These are phyloP conservation scores for Acaromyces ingoldii DNA, from an alignment of 1,284 basidiomycete species.

Conservation along the genomic window DNA sequence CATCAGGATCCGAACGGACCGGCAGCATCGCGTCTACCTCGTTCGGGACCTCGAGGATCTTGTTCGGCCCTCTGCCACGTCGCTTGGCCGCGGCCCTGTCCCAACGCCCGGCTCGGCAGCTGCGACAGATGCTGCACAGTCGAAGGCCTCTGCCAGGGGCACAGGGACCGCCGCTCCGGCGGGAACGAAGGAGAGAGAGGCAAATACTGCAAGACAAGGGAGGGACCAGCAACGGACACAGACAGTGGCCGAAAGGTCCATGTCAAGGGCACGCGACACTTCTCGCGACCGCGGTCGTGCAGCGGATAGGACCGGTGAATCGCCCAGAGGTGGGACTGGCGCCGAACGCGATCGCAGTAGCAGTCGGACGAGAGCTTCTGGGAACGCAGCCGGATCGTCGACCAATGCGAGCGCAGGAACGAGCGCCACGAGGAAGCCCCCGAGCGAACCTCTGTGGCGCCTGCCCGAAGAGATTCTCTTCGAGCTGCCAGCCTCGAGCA, in stretches of 20 bases:
- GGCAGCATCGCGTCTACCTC: slow-evolving; percentile 81
- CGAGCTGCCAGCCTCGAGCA: slow-evolving; percentile 54
- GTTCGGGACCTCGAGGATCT: slow-evolving; percentile 55
- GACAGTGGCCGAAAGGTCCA: slow-evolving; percentile 5
- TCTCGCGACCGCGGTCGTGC: slow-evolving; percentile 52
- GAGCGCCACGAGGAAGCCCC: neutral
- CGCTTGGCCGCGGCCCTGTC: slow-evolving; percentile 6
- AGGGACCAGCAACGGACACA: neutral
- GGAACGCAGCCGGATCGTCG: too few species aligned
- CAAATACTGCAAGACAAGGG: neutral
- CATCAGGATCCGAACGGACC: slow-evolving; percentile 81
- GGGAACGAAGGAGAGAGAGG: neutral
- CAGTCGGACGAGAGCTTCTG: slow-evolving; percentile 16
- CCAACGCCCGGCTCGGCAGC: slow-evolving; percentile 1
- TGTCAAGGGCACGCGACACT: slow-evolving; percentile 9
- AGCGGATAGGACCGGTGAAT: slow-evolving; percentile 56
- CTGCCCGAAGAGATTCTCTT: slow-evolving; percentile 72
- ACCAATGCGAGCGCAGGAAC: too few species aligned
- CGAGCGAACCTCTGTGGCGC: slow-evolving; percentile 61
- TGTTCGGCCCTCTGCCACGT: slow-evolving; percentile 17
- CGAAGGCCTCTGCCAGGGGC: neutral
- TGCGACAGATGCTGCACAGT: slow-evolving; percentile 10
- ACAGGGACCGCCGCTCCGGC: neutral
- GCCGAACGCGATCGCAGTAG: slow-evolving; percentile 58
- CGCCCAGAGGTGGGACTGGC: slow-evolving; percentile 60